Base-by-base conservation (phyloP, 805 yeast genomes). In the Brettanomyces naardenensis region DNA sequence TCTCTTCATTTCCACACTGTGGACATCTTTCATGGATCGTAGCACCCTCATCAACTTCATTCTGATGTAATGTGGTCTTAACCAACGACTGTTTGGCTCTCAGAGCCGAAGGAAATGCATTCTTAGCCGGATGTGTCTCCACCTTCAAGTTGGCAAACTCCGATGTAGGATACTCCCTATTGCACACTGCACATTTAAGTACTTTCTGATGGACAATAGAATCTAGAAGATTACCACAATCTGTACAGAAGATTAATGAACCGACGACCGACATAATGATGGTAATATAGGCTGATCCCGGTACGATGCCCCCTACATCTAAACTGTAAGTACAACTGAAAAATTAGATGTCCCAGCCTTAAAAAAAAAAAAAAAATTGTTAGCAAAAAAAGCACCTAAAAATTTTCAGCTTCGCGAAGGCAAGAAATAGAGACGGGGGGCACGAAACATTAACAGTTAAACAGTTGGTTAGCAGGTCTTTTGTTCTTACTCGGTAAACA, bases 1-100 rank as follows among this genome's bases (percentile, higher is more conserved):
- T 94, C 62, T 92, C 97, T 56, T 92, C 97, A 62, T 89, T 75
- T 35, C 95, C 96, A 75, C 98, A 92, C 62, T 89, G 78, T n/a
- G 97, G 97, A 70, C 99, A 92, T 56, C 84, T 89, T 61, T 92
- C 99, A 59, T 89, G 84, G 59, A 92, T 92, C 10, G 94, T 83
- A 28, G 98, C 98, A 45, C 97, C 98, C 43, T 88, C 97, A 43
- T 80, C 95, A 33, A 85, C 63, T 48, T 90, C 97, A 45, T 76
- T 77, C 20, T 73, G 74, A 53, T 75, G 77, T 56, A 89, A 69
- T 1, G 79, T 62, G 0, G 97, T 89, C 64, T 92, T 90, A 32
- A 92, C 98, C 2, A 85, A 84, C 5, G 97, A 88, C 48, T 84
- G 73, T 56, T 89, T 87, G 48, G 86, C 68, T 49, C 78, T 76